phyloP scores from a whole-genome alignment of 2,329 filamentous ascomycete species.

The Fusarium hainanense region DNA sequence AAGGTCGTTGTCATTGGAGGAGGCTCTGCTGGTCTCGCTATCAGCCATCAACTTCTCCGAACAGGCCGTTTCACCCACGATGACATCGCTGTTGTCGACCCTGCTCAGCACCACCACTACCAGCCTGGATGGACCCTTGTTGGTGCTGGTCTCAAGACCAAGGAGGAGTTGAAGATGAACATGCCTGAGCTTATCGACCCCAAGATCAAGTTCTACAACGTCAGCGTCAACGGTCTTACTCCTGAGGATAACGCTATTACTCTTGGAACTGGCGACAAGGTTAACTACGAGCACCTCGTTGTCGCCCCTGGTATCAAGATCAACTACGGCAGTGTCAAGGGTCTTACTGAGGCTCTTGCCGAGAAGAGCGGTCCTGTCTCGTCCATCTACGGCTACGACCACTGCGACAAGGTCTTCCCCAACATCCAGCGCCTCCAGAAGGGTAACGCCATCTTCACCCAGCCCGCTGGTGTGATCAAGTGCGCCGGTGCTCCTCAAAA shows the following conservation, averaged over 20 bases:
- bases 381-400: slow-evolving; percentile 68
- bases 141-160: slow-evolving; percentile 72
- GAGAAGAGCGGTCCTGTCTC: slow-evolving; percentile 61
- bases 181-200: slow-evolving; percentile 64
- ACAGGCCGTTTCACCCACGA: slow-evolving; percentile 65
- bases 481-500: slow-evolving; percentile 72
- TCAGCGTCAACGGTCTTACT: slow-evolving; percentile 60
- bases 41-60: slow-evolving; percentile 74
- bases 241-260: slow-evolving; percentile 68
- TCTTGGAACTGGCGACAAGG: slow-evolving; percentile 64
- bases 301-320: slow-evolving; percentile 69
- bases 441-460: slow-evolving; percentile 68
- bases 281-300: slow-evolving; percentile 73
- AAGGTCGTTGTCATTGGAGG: slow-evolving; percentile 75
- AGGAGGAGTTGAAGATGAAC: slow-evolving; percentile 65
- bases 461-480: slow-evolving; percentile 68
- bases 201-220: slow-evolving; percentile 71
- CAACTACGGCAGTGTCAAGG: slow-evolving; percentile 63
- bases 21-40: slow-evolving; percentile 71
- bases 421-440: slow-evolving; percentile 60
- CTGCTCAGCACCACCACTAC: slow-evolving; percentile 72
- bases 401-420: slow-evolving; percentile 63
- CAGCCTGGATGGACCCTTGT: slow-evolving; percentile 78
- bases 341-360: slow-evolving; percentile 66
- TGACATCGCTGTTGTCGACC: slow-evolving; percentile 74